Base-by-base conservation (phyloP, 352 stramenopile species). In the Phytopythium aichiense region DNA sequence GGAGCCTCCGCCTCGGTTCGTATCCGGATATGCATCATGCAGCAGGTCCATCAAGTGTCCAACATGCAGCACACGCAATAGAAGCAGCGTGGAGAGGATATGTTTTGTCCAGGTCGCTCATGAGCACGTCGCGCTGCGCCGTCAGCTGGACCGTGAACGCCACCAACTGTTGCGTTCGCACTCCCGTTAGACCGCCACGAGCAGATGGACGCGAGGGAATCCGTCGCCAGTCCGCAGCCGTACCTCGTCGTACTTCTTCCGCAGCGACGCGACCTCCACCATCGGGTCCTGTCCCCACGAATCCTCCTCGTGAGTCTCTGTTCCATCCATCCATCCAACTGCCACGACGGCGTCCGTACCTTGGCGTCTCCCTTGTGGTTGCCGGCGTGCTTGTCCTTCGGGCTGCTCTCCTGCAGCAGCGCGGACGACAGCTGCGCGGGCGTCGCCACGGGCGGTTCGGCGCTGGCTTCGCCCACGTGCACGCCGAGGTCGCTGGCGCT, bases 161-260 rank as follows among this genome's bases (percentile, higher is more conserved):
- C 63, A 96, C 87, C 60, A 96, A 76, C 84, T 93, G 52, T 52
- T 60, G 16, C 69, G 7, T 40, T n/a, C 22, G 25, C 15, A 51
- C 12, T 8, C 35, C 9, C 23, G 37, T 50, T 33, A 51, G 40
- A 18, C 35, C 23, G 23, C 23, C 28, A 25, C 23, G 31, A 20
- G 7, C 54, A 28, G 13, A 6, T 4, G 52, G 35, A 15, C 5
- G 11, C 15, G 40, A 46, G 28, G 22, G 23, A 1, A 35, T 13
- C 9, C 6, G 33, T 28, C 4, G 3, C 1, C 0, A 20, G 6
- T 0, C 2, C 12, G 12, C 15, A 7, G 42, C n/a, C 72, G 8
- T 67, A 93, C 84, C 75, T 96, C 87, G 60, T 94, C 85, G 65
- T 96, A 96, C 72, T 96, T 96, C 73, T 94, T 94, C 53, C 87